Evolutionary conservation across 2,329 filamentous ascomycete genomes (phyloP), one percentile per base, ranked within the genome.

Genomic region (Penicillium sp.): DNA sequence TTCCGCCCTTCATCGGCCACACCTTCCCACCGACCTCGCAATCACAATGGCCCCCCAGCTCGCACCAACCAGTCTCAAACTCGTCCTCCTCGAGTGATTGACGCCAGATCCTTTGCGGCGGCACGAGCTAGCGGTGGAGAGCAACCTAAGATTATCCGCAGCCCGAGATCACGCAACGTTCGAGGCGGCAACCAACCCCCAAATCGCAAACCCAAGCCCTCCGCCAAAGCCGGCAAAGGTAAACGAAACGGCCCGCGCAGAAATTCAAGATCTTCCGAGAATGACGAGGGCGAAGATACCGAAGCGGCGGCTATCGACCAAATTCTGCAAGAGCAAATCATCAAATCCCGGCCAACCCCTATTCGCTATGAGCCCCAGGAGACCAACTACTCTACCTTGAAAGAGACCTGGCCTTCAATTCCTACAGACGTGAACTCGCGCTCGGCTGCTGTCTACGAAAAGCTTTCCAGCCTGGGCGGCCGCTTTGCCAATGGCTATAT

Each of bases 341-440:
- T 70, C 26, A 64, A 69, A 56, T 60, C 66, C 8, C 69, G 64
- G 6, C 67, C 69, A n/a, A 61, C 58, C 11, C 68, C 73, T 11
- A 62, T 69, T 49, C 71, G 68, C 18, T 76, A 76, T 52, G 64
- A 67, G 40, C 74, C 74, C 14, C 59, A 67, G 20, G 59, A 67
- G 5, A 70, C 73, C 55, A 63, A 66, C 34, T 61, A 69, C 31
- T 65, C 69, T 16, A 68, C 64, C 35, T 46, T 76, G 52, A 67
- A 62, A 48, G 65, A 73, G 29, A 76, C 73, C 11, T 76, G 74
- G 74, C 74, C 74, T 20, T 66, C 73, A 29, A 55, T 77, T 9
- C 73, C 74, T 1, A 71, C 70, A 2, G 66, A 68, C 35, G 47
- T 58, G 8, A 64, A 65, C 6, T 66, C 66, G 2, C 66, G 63